Base-by-base conservation (phyloP, 2,329 filamentous ascomycete genomes). In the Metarhizium guizhouense region DNA sequence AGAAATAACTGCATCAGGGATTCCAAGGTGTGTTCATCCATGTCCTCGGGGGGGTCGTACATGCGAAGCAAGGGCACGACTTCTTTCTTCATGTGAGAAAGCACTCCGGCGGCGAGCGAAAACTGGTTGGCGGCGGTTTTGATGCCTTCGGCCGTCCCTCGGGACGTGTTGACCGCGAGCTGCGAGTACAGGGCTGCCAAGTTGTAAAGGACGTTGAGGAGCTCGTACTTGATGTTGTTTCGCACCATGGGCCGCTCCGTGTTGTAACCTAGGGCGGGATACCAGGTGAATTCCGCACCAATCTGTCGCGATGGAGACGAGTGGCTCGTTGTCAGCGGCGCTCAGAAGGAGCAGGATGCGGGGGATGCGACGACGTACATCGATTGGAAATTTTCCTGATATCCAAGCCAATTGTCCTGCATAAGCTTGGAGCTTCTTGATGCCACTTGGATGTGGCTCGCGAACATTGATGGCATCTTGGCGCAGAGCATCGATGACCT, bases 221-320 rank as follows among this genome's bases (percentile, higher is more conserved):
- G 84, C 74, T 99, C 94, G 74, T 93, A 86, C 62, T 85, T 82
- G 65, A 86, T 76, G 69, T 85, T 86, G 65, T 86, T 83, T 59
- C 80, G 80, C 36, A 82, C 77, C 55, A 84, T 75, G 30, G 90
- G 88, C 49, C 86, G 81, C 56, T 89, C 85, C 13, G 84, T 87
- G 69, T 95, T 93, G 70, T 96, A 96, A 53, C 93, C 94, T 56
- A 97, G 76, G 4, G 93, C 87, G 13, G 92, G 90, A 74, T 95
- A 96, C 94, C 94, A 99, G 3, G 89, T 87, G 65, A 99, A 99
- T 57, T 97, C 91, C 58, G 91, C 90, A 20, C 94, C 94, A 61
- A 96, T 90, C 88, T 92, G 64, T 1, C 25, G 20, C 10, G 29
- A 51, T 16, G 48, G 14, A 14, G 32, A 34, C 32, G 48, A 11